Base-by-base conservation (phyloP, 2,329 filamentous ascomycete genomes). In the Colletotrichum sp. region DNA sequence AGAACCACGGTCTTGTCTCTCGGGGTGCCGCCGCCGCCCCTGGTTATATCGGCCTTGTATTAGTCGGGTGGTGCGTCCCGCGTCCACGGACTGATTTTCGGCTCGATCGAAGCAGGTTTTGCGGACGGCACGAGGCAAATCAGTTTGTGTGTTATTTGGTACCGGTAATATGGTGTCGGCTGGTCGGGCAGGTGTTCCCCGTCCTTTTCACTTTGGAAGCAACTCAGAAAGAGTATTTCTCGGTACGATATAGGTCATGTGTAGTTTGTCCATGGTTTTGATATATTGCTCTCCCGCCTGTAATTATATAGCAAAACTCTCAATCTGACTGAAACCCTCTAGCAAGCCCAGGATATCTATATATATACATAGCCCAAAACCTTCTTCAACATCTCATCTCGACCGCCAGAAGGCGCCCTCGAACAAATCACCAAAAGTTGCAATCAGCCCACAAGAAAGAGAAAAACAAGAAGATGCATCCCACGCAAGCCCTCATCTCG, bases 401-500 rank as follows among this genome's bases (percentile, higher is more conserved):
- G 39, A n/a, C 39, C 19, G 15, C 55, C 25, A 19, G 28, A 60
- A 60, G 28, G 34, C 34, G 15, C 34, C 3, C 34, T 36, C 34
- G 34, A 36, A 15, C 3, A 36, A 36, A 15, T 7, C 34, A 36
- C 34, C 13, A 36, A 36, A 36, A 36, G 34, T 7, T 36, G 34
- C 34, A 15, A 36, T 15, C 34, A 36, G 34, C 34, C 34, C 34
- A 4, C 34, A 36, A 36, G 34, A 36, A 8, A 36, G 32, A 34
- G 32, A 7, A 8, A 36, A 36, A 15, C 34, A 32, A 36, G 15
- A 36, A 68, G 9, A 76, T 65, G 70, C 64, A 68, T 8, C 22
- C 59, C 57, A 48, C 7, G 27, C 19, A 27, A n/a, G 9, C 66
- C 55, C 32, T 65, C 81, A 8, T 82, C 22, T 60, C 82, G 19